Conservation (phyloP, 768 basidiomycete species). For the Russula sp. region DNA sequence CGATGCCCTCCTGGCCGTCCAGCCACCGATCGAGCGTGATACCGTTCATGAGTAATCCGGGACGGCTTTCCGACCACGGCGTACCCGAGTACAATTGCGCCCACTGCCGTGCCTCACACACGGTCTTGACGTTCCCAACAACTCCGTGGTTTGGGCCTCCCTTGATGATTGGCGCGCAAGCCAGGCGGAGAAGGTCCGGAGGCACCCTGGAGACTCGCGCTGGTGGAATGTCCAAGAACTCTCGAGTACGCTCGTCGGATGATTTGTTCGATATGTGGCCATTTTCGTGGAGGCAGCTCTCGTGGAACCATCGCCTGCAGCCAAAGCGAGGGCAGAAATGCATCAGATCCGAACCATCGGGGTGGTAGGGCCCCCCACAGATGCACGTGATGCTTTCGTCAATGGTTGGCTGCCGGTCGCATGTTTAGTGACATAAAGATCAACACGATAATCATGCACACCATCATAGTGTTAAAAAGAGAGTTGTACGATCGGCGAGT, state of each 20-base stretch:
- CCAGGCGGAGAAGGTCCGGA: conserved; percentile 1
- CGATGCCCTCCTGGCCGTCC: conserved; percentile 7
- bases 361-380: conserved; percentile 1
- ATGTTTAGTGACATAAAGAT: not conserved
- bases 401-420: not conserved
- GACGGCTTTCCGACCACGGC: not conserved
- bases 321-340: conserved; percentile 1
- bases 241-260: not conserved
- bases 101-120: conserved; percentile 13
- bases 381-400: not conserved
- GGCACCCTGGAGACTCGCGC: not conserved
- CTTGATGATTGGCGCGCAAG: conserved; percentile 2
- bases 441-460: not conserved
- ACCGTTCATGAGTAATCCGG: not conserved
- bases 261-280: not conserved
- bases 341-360: not conserved
- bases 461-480: not conserved
- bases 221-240: not conserved
- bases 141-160: conserved; percentile 5
- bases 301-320: conserved; percentile 9
- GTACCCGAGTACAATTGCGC: not conserved
- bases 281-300: not conserved
- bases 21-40: conserved; percentile 14
- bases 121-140: conserved; percentile 3
- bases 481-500: conserved; percentile 5